Evolutionary conservation across 495 filamentous ascomycete species (phyloP).

Genomic region (Podospora anserina): DNA sequence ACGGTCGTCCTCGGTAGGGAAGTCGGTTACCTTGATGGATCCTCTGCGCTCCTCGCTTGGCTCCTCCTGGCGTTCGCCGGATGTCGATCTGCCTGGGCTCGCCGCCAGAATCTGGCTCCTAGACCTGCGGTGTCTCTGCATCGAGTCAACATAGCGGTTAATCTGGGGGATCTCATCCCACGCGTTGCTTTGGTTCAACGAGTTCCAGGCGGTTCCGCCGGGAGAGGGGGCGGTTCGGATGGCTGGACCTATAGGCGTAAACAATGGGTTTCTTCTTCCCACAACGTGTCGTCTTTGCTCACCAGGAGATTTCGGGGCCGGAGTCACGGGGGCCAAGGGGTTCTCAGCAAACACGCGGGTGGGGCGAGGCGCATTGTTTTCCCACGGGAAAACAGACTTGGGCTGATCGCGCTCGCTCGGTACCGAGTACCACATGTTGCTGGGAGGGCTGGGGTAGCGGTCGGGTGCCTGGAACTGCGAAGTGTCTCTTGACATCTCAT

Average conservation of each 20-base stretch:
- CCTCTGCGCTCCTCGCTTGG: conserved; percentile 44
- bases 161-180: conserved; percentile 88
- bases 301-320: conserved; percentile 20
- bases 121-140: conserved; percentile 61
- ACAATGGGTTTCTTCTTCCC: conserved; percentile 40
- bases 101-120: conserved; percentile 55
- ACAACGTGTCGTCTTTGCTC: conserved; percentile 37
- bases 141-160: conserved; percentile 68
- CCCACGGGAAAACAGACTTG: conserved; percentile 83
- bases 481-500: conserved; percentile 70
- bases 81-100: conserved; percentile 14
- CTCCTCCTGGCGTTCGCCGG: conserved; percentile 12
- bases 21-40: conserved; percentile 69
- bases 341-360: conserved; percentile 72
- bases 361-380: conserved; percentile 58
- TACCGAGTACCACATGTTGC: conserved; percentile 78
- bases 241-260: conserved; percentile 36
- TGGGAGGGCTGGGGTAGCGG: conserved; percentile 76
- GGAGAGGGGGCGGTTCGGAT: conserved; percentile 35
- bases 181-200: conserved; percentile 65
- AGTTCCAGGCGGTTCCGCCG: conserved; percentile 58
- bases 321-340: neutral
- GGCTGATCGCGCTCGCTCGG: conserved; percentile 60
- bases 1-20: conserved; percentile 76
- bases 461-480: conserved; percentile 69